phyloP scores from a whole-genome alignment of 768 basidiomycete species.

The Daedalea quercina region DNA sequence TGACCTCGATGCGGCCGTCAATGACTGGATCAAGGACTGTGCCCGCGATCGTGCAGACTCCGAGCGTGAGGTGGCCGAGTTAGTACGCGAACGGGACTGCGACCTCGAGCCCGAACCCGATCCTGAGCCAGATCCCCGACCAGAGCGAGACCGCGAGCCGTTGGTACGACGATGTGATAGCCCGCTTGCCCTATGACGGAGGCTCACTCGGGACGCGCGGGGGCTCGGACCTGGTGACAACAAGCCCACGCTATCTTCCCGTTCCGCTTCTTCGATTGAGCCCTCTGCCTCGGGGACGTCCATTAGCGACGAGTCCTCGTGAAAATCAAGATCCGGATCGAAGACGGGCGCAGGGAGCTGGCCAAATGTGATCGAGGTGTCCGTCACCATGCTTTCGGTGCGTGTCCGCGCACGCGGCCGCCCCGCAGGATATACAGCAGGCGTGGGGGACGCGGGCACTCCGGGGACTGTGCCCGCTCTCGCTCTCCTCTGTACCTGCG shows the following conservation, averaged over 20 bases:
- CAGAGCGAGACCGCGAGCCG: conserved; percentile 36
- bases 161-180: conserved; percentile 29
- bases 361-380: conserved; percentile 20
- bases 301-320: conserved; percentile 25
- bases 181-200: conserved; percentile 33
- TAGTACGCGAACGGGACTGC: conserved; percentile 36
- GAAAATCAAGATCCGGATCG: conserved; percentile 21
- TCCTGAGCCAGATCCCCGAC: conserved; percentile 28
- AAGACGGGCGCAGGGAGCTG: conserved; percentile 18
- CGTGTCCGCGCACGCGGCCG: conserved; percentile 18
- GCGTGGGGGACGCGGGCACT: conserved; percentile 28
- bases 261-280: conserved; percentile 53
- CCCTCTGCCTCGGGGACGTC: conserved; percentile 43
- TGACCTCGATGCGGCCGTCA: conserved; percentile 54
- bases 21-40: conserved; percentile 60
- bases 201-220: conserved; percentile 37
- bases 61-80: conserved; percentile 22
- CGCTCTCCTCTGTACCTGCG: conserved; percentile 30
- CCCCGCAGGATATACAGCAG: conserved; percentile 26
- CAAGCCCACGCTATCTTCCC: conserved; percentile 55
- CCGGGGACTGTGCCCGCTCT: conserved; percentile 34
- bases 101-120: conserved; percentile 44
- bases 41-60: conserved; percentile 51
- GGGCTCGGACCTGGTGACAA: conserved; percentile 43
- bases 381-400: conserved; percentile 19